Conservation (phyloP, 106 monocot genomes). For the Cymbidium sinense region DNA sequence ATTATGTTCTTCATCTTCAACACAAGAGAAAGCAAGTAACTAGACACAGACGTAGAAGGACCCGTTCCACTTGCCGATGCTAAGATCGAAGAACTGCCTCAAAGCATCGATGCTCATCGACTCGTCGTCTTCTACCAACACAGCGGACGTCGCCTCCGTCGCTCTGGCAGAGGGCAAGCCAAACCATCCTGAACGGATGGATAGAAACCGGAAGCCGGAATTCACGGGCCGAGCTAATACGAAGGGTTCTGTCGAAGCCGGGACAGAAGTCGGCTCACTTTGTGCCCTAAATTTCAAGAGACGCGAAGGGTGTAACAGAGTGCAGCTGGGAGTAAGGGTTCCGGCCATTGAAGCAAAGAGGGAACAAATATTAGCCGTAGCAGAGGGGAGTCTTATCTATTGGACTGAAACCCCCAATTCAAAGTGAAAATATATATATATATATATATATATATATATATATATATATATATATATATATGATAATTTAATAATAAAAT, state of each 20-base stretch:
- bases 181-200: not conserved
- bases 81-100: constrained; percentile 54
- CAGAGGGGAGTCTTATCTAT: no score
- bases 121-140: constrained; percentile 18
- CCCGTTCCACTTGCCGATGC: constrained; percentile 81
- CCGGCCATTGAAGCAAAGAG: constrained; percentile 36
- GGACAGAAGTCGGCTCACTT: not conserved
- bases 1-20: not conserved
- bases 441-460: no score
- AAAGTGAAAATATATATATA: no score
- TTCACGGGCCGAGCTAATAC: not conserved
- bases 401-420: no score
- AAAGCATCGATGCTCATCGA: constrained; percentile 46
- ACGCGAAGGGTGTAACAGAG: constrained; percentile 8
- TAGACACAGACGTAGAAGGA: constrained; percentile 57
- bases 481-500: no score
- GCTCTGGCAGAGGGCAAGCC: constrained; percentile 10
- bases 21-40: not conserved
- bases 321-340: constrained; percentile 29
- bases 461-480: no score
- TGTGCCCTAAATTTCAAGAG: constrained; percentile 7
- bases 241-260: not conserved
- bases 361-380: not conserved
- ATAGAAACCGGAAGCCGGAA: not conserved
- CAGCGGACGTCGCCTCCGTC: constrained; percentile 13